Base-by-base conservation (phyloP, 768 basidiomycete species). In the Auricularia heimuer region DNA sequence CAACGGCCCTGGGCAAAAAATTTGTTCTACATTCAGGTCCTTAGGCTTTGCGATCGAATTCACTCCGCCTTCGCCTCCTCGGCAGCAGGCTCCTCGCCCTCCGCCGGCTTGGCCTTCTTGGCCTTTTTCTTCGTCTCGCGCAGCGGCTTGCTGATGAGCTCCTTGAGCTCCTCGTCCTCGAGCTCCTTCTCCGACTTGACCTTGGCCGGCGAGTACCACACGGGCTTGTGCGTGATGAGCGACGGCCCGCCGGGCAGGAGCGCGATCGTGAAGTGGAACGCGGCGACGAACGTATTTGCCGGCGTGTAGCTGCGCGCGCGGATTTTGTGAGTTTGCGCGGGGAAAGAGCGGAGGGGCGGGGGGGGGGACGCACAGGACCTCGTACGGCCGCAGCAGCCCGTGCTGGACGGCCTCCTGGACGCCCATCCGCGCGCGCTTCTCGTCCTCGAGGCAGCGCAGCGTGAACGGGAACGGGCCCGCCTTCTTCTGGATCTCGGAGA, bases 401-500 rank as follows among this genome's bases (percentile, higher is more conserved):
- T 99, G 97, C 74, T 95, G 89, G 44, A 95, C 93, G 61, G 96
- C 95, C 78, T 98, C 97, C 74, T 91, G 89, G 39, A 98, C 83
- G 69, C 96, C 97, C 82, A 98, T 88, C 44, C 96, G 87, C 34
- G 93, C 89, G 63, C 92, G 85, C 78, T 95, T 95, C 82, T 98
- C 96, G 72, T 98, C 96, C 68, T 96, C 96, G 65, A 98, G 82
- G 58, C 82, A 82, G 67, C 97, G 92, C 68, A 99, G 84, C 71
- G 95, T 98, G 83, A 99, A 98, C 39, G 97, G 96, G 86, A 99
- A 98, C 3, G 93, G 83, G 33, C 96, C 96, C 51, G 97, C 92
- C 77, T 98, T 98, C 82, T 94, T 95, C 78, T 95, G 92, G 71
- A 98, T 92, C 77, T 98, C 96, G 62, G 91, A 90, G 79, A 98